Evolutionary conservation across 305 asterid genomes (phyloP).

Genomic region (Fraxinus dipetala): DNA sequence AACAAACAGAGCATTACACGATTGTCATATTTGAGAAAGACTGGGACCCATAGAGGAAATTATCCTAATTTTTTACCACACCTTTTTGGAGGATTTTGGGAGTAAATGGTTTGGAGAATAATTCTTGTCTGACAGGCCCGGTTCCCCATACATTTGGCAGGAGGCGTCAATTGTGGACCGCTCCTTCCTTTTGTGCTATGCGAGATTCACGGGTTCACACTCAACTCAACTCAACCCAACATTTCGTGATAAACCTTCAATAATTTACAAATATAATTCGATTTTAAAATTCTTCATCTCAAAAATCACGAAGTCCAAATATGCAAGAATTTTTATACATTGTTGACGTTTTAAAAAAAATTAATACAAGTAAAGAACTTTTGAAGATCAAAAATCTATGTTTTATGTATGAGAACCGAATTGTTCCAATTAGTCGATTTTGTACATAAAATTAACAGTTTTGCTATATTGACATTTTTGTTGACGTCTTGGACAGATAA

Average conservation of each 20-base stretch:
- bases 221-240: background rate
- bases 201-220: slow-evolving; percentile 1
- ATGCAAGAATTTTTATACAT: background rate
- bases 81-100: background rate
- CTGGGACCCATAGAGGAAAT: background rate
- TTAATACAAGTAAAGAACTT: background rate
- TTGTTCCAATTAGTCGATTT: background rate
- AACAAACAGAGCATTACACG: background rate
- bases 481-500: too few species aligned
- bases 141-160: background rate
- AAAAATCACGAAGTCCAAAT: too few species aligned
- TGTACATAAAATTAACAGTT: background rate
- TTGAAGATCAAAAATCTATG: background rate
- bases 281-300: too few species aligned
- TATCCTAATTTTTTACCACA: background rate
- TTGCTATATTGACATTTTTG: too few species aligned
- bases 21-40: background rate
- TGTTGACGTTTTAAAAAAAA: background rate
- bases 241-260: too few species aligned
- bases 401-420: background rate
- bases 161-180: background rate
- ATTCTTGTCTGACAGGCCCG: slow-evolving; percentile 1
- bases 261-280: too few species aligned
- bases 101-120: background rate
- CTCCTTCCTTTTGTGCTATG: background rate